Evolutionary conservation across 805 yeast species (phyloP), one percentile per base, ranked within the genome.

Genomic region (Hanseniaspora clermontiae): DNA sequence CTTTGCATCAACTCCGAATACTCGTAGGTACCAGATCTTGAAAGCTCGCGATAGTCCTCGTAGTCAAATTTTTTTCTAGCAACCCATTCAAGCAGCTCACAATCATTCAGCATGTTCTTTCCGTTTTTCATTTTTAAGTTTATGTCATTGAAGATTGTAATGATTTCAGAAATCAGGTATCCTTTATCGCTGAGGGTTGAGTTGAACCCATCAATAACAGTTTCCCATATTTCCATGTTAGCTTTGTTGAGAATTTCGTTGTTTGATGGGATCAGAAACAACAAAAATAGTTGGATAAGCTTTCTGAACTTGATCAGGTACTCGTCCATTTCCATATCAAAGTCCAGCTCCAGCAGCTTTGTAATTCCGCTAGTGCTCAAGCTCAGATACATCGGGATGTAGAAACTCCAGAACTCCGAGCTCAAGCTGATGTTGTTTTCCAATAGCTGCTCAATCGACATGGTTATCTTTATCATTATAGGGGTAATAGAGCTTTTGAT

Each of bases 1-100:
- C 42, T 45, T n/a, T 53, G 51, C 31, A 53, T 39, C 17, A 53
- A 11, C 17, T 53, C 57, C 15, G 57, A 53, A 17, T 53, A 53
- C 17, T 53, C 57, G 17, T 39, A 53, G 7, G 19, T 38, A 19
- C 46, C 47, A 4, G 51, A 36, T 12, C 46, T 17, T 11, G 40
- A 19, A 2, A 47, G 19, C 19, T 8, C 7, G 15, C 38, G 27
- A 3, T 38, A 11, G n/a, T 14, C 32, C 36, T 39, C 51, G n/a
- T 9, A 1, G 11, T n/a, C 24, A 27, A 24, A 12, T 10, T 37
- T 2, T 7, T 46, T 39, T 8, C 14, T 17, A 17, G 46, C 42
- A 32, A 43, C 24, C 57, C 57, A 53, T 4, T 45, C 27, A 7
- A 53, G 5, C 15, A 53, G 12, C 9, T 27, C 32, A 5, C 11